These are phyloP conservation scores for Quercus rubra DNA, from an alignment of 306 rosid genomes.

Conservation along the genomic window DNA sequence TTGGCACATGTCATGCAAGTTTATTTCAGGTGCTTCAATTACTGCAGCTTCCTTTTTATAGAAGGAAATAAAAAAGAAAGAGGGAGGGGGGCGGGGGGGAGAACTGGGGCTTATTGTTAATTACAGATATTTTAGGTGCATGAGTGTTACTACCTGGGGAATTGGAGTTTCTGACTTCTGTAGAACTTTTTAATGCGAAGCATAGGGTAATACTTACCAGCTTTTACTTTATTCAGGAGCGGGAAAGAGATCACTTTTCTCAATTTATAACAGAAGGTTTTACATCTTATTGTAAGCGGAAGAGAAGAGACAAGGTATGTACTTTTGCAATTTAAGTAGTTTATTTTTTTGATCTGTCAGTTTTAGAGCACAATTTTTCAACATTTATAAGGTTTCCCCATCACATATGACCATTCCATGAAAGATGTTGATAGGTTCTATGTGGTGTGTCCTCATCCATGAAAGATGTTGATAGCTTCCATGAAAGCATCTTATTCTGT, in stretches of 20 bases:
- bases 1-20: too few relatives aligned
- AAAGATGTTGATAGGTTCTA: too few relatives aligned
- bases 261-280: constrained; percentile 92
- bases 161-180: constrained; percentile 1
- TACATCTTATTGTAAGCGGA: constrained; percentile 92
- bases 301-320: constrained; percentile 95
- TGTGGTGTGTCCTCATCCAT: too few relatives aligned
- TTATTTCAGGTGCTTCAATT: too few relatives aligned
- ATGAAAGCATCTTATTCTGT: background rate
- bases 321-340: constrained; percentile 5
- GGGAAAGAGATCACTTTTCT: constrained; percentile 88
- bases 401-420: background rate
- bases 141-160: background rate
- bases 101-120: too few relatives aligned
- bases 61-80: too few relatives aligned
- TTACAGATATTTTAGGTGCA: background rate
- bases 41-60: too few relatives aligned
- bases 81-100: too few relatives aligned
- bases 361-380: background rate
- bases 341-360: background rate
- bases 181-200: background rate
- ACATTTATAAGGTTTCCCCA: background rate
- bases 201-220: background rate
- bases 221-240: constrained; percentile 55
- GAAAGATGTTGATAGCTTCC: too few relatives aligned